Evolutionary conservation across 352 stramenopile species (phyloP).

Genomic region (Pythium phragmiticola): DNA sequence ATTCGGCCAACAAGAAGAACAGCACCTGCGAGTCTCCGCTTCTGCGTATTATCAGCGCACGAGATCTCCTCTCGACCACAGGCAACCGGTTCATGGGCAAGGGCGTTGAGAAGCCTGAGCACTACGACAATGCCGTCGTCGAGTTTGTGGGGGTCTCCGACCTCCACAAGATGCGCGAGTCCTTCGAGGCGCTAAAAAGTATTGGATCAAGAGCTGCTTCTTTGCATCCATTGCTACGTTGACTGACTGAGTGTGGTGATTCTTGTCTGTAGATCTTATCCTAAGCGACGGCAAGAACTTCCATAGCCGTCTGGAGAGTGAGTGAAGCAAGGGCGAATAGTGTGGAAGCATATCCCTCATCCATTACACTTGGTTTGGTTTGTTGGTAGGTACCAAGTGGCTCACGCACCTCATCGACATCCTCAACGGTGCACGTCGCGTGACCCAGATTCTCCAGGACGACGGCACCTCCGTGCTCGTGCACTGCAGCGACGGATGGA

Average conservation of each 20-base stretch:
- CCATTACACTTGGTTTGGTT: no score
- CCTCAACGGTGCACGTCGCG: constrained; percentile 58
- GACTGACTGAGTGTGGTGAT: no score
- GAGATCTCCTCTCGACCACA: constrained; percentile 76
- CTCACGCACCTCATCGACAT: constrained; percentile 93
- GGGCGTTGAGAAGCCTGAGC: constrained; percentile 95
- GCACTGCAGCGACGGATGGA: constrained; percentile 87
- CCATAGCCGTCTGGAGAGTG: constrained; percentile 82
- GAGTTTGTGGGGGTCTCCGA: constrained; percentile 99
- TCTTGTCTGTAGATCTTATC: no score
- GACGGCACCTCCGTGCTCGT: constrained; percentile 80
- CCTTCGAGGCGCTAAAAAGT: constrained; percentile 88
- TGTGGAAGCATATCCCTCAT: no score
- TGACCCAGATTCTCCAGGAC: constrained; percentile 81
- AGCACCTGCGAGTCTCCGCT: constrained; percentile 52
- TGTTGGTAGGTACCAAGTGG: constrained; percentile 92
- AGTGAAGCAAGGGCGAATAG: constrained; percentile 1
- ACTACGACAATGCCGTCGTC: constrained; percentile 95
- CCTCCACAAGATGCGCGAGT: constrained; percentile 98
- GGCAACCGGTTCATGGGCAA: constrained; percentile 84
- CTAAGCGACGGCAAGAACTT: constrained; percentile 86
- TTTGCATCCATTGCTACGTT: constrained; percentile 38
- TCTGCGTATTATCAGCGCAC: constrained; percentile 83
- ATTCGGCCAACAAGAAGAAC: constrained; percentile 72
- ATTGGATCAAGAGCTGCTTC: constrained; percentile 17